Conservation (phyloP, 345 rosid genomes). For the Turnera subulata region DNA sequence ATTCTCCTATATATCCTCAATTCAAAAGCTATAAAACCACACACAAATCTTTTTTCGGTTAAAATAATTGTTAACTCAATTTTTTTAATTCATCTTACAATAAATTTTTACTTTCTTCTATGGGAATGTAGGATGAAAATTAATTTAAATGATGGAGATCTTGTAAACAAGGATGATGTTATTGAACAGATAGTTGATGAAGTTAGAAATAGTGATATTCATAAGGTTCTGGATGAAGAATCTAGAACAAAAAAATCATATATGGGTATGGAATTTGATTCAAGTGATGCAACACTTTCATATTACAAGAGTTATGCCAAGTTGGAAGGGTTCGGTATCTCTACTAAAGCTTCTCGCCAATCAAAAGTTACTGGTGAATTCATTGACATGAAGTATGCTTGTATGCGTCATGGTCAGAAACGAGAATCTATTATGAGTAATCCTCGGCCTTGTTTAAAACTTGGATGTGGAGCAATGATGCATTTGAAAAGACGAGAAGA, state of each 20-base stretch:
- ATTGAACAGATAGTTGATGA: too few species aligned
- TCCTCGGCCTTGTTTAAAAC: background rate
- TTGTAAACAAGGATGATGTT: too few species aligned
- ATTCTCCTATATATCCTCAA: too few species aligned
- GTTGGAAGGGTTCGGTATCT: background rate
- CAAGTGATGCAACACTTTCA: background rate
- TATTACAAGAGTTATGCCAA: background rate
- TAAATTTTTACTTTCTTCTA: too few species aligned
- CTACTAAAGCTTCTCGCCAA: background rate
- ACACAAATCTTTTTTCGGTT: too few species aligned
- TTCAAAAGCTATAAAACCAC: too few species aligned
- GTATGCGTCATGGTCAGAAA: background rate
- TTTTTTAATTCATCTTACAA: too few species aligned
- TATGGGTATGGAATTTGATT: background rate
- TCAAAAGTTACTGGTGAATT: background rate
- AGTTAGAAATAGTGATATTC: too few species aligned
- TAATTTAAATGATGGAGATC: too few species aligned
- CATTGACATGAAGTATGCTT: background rate
- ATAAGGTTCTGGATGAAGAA: too few species aligned
- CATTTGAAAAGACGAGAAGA: constrained; percentile 34
- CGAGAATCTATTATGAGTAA: background rate
- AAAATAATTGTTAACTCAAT: too few species aligned
- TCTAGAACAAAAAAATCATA: background rate
- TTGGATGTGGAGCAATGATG: background rate
- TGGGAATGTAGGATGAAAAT: too few species aligned